These are phyloP conservation scores for Rhodotorula sphaerocarpa DNA, from an alignment of 768 basidiomycete genomes.

Conservation along the genomic window DNA sequence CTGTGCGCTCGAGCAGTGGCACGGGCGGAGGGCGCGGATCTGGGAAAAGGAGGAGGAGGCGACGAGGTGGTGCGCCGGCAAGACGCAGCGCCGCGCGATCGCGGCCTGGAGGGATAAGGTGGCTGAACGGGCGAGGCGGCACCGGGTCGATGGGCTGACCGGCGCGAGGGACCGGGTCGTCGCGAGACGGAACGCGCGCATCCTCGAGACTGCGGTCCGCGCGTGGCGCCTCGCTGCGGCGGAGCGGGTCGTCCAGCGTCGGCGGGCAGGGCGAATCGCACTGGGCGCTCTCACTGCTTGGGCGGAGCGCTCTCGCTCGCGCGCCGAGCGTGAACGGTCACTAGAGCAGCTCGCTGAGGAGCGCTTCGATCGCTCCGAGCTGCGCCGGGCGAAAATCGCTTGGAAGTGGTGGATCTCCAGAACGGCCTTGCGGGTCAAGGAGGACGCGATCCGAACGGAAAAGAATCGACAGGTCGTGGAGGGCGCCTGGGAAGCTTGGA, in stretches of 20 bases:
- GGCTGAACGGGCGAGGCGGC: background rate
- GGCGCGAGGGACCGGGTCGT: background rate
- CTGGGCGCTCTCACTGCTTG: too few species aligned
- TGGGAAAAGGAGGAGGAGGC: background rate
- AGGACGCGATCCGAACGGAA: background rate
- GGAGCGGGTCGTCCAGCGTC: too few species aligned
- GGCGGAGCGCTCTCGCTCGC: too few species aligned
- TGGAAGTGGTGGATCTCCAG: background rate
- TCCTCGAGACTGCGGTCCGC: too few species aligned
- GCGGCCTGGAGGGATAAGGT: background rate
- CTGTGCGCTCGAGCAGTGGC: conserved; percentile 10
- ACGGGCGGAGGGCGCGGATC: background rate
- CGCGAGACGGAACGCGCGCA: background rate
- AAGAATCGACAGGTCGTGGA: background rate
- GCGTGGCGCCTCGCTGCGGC: too few species aligned
- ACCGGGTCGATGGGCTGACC: background rate
- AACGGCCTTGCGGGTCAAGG: background rate
- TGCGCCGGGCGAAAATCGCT: background rate
- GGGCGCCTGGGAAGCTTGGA: background rate
- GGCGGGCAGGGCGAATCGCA: too few species aligned
- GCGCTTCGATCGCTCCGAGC: background rate
- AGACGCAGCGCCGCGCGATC: background rate
- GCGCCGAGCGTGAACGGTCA: too few species aligned
- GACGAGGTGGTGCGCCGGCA: background rate
- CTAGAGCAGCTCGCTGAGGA: background rate